Evolutionary conservation across 2,329 filamentous ascomycete species (phyloP).

Genomic region (Grosmannia serpens): DNA sequence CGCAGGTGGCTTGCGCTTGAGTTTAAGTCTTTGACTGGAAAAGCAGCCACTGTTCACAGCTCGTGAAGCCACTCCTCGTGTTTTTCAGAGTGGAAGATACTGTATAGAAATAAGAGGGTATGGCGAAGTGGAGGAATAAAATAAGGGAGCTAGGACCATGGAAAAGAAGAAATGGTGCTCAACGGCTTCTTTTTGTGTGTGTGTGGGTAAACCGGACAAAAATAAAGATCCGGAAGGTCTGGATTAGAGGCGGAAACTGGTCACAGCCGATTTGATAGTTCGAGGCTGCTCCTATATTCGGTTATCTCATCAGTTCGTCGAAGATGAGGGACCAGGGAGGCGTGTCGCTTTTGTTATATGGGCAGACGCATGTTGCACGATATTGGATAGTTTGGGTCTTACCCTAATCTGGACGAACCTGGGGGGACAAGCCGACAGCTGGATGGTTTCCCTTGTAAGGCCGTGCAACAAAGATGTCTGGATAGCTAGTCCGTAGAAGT

Average conservation of each 20-base stretch:
- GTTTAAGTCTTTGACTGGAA: not conserved
- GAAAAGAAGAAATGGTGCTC: not conserved
- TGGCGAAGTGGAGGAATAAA: not conserved
- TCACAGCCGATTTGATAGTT: not conserved
- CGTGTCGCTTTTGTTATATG: not conserved
- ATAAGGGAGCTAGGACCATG: not conserved
- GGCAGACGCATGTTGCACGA: not conserved
- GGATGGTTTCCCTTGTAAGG: not conserved
- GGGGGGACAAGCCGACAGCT: not conserved
- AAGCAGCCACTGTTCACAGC: too few relatives aligned
- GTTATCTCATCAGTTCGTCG: not conserved
- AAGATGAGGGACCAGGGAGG: not conserved
- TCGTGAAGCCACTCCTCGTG: not conserved
- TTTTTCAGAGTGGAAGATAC: not conserved
- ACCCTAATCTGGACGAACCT: not conserved
- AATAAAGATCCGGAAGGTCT: not conserved
- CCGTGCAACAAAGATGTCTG: not conserved
- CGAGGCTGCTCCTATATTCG: not conserved
- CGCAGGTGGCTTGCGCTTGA: not conserved
- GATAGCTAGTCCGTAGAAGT: not conserved
- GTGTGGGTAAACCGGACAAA: not conserved
- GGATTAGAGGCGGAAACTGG: not conserved
- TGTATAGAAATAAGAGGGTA: not conserved
- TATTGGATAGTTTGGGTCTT: conserved; percentile 4
- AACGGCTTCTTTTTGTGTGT: not conserved